These are phyloP conservation scores for Amauroascus niger DNA, from an alignment of 2,329 filamentous ascomycete species.

Conservation along the genomic window DNA sequence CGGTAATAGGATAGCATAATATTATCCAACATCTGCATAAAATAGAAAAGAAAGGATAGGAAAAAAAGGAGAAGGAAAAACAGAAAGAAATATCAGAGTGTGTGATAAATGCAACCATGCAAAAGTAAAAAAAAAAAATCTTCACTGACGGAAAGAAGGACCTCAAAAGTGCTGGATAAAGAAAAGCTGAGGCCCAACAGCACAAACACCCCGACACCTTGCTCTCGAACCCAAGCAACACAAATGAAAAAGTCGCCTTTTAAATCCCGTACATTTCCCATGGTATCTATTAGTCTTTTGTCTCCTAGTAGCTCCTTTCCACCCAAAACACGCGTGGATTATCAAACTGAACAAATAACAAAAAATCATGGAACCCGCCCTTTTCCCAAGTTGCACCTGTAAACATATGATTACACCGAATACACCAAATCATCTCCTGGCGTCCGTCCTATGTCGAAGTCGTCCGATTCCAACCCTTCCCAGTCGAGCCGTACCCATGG, in stretches of 20 bases:
- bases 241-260: neutral
- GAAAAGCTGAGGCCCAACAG: too few species aligned
- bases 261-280: neutral
- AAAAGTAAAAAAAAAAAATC: too few species aligned
- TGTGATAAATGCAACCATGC: too few species aligned
- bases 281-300: slow-evolving; percentile 3
- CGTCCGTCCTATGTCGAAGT: slow-evolving; percentile 1
- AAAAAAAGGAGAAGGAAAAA: too few species aligned
- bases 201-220: neutral
- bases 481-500: slow-evolving; percentile 26
- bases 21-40: too few species aligned
- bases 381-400: neutral
- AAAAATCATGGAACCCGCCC: neutral
- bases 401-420: slow-evolving; percentile 1
- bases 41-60: too few species aligned
- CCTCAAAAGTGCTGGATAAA: too few species aligned
- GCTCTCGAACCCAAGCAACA: neutral
- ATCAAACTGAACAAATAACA: neutral
- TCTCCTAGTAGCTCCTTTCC: neutral
- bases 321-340: neutral
- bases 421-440: neutral
- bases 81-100: too few species aligned
- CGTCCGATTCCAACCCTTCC: slow-evolving; percentile 30
- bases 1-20: too few species aligned
- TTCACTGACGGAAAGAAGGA: too few species aligned